These are phyloP conservation scores for Ceratobasidium theobromae DNA, from an alignment of 1,284 basidiomycete species.

Conservation along the genomic window DNA sequence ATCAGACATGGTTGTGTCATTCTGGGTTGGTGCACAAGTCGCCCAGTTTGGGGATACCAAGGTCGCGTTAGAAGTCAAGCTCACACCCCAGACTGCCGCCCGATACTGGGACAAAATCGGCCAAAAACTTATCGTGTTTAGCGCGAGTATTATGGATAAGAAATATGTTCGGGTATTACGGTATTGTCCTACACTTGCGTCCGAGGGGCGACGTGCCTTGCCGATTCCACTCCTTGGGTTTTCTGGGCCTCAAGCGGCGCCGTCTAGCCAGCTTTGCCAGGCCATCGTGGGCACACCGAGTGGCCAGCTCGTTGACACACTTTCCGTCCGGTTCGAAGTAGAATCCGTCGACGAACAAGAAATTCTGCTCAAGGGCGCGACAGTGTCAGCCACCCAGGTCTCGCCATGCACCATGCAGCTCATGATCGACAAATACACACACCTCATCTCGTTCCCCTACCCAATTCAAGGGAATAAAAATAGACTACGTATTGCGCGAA, in stretches of 20 bases:
- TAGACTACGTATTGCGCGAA: not conserved
- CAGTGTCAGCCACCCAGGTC: not conserved
- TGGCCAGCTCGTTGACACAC: not conserved
- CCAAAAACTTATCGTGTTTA: too few species aligned
- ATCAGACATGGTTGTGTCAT: slow-evolving; percentile 4
- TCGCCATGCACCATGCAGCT: slow-evolving; percentile 22
- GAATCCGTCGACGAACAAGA: not conserved
- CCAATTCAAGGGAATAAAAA: not conserved
- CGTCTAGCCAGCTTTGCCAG: too few species aligned
- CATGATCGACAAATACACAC: not conserved
- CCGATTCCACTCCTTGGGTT: not conserved
- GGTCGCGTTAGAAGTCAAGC: not conserved
- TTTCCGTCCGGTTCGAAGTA: not conserved
- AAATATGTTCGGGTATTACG: too few species aligned
- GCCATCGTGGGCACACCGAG: not conserved
- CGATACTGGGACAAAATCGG: too few species aligned
- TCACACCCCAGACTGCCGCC: not conserved
- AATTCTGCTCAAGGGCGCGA: not conserved
- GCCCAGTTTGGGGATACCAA: not conserved
- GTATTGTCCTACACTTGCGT: too few species aligned
- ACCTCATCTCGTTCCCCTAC: slow-evolving; percentile 7
- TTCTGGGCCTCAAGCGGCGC: not conserved
- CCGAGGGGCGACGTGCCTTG: not conserved
- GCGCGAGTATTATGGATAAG: too few species aligned
- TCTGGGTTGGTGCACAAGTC: slow-evolving; percentile 8